A percentile compares a stretch with the other conserved stretches of the same genome.
These are phyloP conservation scores for Trypanosoma mega DNA, from an alignment of 208 protist species.

Conservation along the genomic window DNA sequence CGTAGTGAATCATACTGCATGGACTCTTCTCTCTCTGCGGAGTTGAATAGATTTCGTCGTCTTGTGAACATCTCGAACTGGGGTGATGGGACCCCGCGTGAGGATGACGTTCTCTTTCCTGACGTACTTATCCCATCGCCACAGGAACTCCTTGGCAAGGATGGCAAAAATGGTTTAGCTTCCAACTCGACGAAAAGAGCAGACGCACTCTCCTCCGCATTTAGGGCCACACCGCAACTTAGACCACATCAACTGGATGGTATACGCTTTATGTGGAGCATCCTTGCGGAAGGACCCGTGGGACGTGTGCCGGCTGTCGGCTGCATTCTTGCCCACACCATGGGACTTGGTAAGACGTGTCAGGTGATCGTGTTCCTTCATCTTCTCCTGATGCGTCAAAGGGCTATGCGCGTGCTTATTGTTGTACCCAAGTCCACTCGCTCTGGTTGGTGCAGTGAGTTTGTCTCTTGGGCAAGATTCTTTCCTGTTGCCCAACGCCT, in stretches of 20 bases:
- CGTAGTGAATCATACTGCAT: background rate
- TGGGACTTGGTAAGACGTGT: constrained; percentile 88
- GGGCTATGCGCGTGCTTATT: constrained; percentile 42
- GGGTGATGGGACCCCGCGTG: constrained; percentile 11
- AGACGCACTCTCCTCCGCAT: background rate
- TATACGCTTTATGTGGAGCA: constrained; percentile 84
- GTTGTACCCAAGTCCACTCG: constrained; percentile 76
- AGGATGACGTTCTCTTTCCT: constrained; percentile 54
- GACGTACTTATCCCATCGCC: constrained; percentile 38
- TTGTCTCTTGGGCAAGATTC: constrained; percentile 48
- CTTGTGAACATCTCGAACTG: constrained; percentile 33
- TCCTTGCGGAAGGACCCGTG: constrained; percentile 69
- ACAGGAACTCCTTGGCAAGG: background rate
- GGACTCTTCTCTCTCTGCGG: no score
- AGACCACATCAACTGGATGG: constrained; percentile 76
- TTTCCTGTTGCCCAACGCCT: constrained; percentile 56
- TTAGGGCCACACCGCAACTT: constrained; percentile 20
- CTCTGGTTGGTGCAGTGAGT: constrained; percentile 61
- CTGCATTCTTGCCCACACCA: constrained; percentile 84
- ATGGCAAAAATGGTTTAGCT: no score
- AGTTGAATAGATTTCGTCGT: constrained; percentile 18
- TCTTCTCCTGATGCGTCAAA: constrained; percentile 45
- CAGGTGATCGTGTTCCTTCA: constrained; percentile 84
- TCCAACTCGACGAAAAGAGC: no score
- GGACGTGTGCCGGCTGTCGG: constrained; percentile 75